phyloP scores from a whole-genome alignment of 331 rosid genomes.

The Phaseolus coccineus region DNA sequence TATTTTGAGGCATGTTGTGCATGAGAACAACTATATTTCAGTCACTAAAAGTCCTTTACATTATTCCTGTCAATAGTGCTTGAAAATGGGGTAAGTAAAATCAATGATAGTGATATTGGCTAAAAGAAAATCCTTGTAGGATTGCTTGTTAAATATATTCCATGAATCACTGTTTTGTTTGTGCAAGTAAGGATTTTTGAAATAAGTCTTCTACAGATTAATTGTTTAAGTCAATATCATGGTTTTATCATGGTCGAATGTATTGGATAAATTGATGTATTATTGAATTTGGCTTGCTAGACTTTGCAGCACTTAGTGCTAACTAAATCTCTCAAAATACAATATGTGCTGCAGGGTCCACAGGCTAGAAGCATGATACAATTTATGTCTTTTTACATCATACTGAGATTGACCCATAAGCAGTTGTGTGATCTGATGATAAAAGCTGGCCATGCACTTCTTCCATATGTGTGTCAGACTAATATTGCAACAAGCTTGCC shows the following conservation, averaged over 20 bases:
- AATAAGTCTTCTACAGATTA: constrained; percentile 24
- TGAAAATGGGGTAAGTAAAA: constrained; percentile 5
- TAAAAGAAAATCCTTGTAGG: neutral
- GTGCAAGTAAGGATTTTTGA: neutral
- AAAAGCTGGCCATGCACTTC: constrained; percentile 52
- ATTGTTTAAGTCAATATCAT: constrained; percentile 2
- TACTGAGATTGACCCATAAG: constrained; percentile 55
- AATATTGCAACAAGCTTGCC: constrained; percentile 64
- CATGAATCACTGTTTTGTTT: neutral
- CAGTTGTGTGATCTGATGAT: constrained; percentile 50
- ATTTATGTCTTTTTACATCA: constrained; percentile 57
- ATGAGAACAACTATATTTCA: neutral
- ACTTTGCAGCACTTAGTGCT: constrained; percentile 31
- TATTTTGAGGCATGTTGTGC: constrained; percentile 5
- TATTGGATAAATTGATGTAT: constrained; percentile 35
- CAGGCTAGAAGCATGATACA: constrained; percentile 54
- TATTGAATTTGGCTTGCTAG: constrained; percentile 31
- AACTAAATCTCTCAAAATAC: constrained; percentile 35
- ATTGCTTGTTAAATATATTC: constrained; percentile 3
- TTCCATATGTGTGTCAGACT: constrained; percentile 57
- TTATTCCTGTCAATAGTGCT: neutral
- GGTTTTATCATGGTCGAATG: constrained; percentile 29
- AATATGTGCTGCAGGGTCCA: constrained; percentile 67
- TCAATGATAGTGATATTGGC: neutral
- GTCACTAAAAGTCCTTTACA: neutral